Evolutionary conservation across 148 eudicot genomes (phyloP).

Genomic region (Chenopodium quinoa): DNA sequence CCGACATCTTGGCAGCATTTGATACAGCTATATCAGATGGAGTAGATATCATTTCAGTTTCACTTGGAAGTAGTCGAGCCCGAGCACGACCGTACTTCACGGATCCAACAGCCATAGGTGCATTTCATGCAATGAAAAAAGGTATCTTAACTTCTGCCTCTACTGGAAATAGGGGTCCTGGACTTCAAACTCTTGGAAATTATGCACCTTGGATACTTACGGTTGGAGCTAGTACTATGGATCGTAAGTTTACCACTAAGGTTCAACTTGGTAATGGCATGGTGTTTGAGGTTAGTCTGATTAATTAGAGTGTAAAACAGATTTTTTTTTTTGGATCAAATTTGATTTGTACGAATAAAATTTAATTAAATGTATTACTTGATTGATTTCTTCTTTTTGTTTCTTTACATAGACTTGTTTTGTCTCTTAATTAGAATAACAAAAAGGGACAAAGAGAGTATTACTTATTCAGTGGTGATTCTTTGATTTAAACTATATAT

Average conservation of each 20-base stretch:
- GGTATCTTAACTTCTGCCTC: conserved; percentile 53
- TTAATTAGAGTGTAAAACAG: too few relatives aligned
- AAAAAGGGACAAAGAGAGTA: too few relatives aligned
- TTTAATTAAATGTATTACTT: too few relatives aligned
- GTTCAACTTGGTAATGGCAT: conserved; percentile 38
- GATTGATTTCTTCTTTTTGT: too few relatives aligned
- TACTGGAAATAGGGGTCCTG: conserved; percentile 54
- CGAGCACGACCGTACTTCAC: conserved; percentile 20
- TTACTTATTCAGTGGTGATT: too few relatives aligned
- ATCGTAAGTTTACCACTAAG: conserved; percentile 36
- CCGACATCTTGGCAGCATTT: conserved; percentile 52
- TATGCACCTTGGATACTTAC: conserved; percentile 49
- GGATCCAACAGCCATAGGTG: conserved; percentile 50
- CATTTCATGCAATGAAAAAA: conserved; percentile 46
- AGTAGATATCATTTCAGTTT: conserved; percentile 51
- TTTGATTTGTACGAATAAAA: too few relatives aligned
- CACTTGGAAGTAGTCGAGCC: conserved; percentile 27
- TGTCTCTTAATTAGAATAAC: too few relatives aligned
- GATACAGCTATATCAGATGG: conserved; percentile 62
- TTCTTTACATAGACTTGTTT: too few relatives aligned
- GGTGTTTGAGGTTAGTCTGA: conserved; percentile 30
- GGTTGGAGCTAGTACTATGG: conserved; percentile 50
- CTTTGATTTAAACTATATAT: too few relatives aligned
- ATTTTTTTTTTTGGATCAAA: too few relatives aligned
- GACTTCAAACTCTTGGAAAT: conserved; percentile 12